phyloP scores from a whole-genome alignment of 179 eudicot species.

The Sideroxylon spinosum region DNA sequence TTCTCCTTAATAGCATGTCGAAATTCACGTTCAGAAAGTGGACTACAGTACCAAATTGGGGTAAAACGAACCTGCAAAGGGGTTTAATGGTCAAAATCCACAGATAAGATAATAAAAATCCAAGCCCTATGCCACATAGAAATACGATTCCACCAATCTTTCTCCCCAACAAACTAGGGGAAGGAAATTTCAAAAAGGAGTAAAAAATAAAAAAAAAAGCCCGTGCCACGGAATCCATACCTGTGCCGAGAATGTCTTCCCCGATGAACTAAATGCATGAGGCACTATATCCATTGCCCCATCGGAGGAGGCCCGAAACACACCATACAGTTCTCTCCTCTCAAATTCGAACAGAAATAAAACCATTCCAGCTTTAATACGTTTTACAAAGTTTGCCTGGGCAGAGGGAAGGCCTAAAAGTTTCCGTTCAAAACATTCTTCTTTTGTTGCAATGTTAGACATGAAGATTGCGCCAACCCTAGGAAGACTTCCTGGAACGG shows the following conservation, averaged over 20 bases:
- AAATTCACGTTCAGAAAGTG: conserved; percentile 38
- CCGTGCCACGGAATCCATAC: conserved; percentile 21
- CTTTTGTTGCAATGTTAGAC: conserved; percentile 34
- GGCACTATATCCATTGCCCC: conserved; percentile 41
- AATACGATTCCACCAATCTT: conserved; percentile 12
- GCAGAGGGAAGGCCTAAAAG: conserved; percentile 43
- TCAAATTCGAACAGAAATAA: conserved; percentile 54
- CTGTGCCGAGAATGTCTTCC: conserved; percentile 45
- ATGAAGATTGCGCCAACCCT: conserved; percentile 50
- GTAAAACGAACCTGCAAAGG: conserved; percentile 29
- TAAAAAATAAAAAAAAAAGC: neutral
- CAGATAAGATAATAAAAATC: neutral
- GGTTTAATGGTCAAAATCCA: neutral
- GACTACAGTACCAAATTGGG: conserved; percentile 34
- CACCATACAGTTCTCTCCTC: conserved; percentile 48
- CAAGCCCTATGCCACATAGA: neutral
- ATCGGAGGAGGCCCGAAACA: conserved; percentile 48
- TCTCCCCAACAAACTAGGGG: neutral
- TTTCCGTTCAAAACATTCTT: conserved; percentile 32
- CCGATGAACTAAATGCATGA: conserved; percentile 31
- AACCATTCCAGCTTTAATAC: conserved; percentile 51
- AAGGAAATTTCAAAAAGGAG: neutral
- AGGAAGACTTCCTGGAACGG: conserved; percentile 32
- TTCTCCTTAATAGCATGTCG: conserved; percentile 35
- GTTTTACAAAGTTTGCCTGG: conserved; percentile 38